Percentiles rank a stretch among this genome's conserved stretches.
Conservation (phyloP, 192 early-diverging fungal species). For the Oehlia diaphana region DNA sequence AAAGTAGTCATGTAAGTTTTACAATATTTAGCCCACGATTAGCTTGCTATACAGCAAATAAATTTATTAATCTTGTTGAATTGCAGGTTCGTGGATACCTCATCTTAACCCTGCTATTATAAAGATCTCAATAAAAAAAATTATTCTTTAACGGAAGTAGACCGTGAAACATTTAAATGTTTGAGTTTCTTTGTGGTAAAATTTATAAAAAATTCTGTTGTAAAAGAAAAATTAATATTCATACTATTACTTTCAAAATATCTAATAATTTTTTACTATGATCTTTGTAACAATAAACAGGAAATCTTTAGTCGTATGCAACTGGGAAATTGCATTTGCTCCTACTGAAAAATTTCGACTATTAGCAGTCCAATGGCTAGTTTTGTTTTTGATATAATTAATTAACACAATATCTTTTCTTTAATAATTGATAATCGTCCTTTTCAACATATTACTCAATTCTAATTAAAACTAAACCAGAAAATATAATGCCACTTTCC, state of each 20-base stretch:
- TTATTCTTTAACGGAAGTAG: conserved; percentile 1
- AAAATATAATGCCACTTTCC: no score
- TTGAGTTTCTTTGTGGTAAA: conserved; percentile 30
- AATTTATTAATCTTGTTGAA: background rate
- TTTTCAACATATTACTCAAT: conserved; percentile 25
- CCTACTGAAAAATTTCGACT: conserved; percentile 31
- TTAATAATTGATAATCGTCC: conserved; percentile 23
- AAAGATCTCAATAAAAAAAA: background rate
- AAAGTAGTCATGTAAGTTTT: background rate
- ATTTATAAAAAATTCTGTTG: background rate
- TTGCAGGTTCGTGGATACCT: conserved; percentile 34
- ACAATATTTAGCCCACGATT: background rate
- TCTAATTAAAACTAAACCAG: no score
- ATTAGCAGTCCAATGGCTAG: conserved; percentile 30
- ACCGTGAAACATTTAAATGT: conserved; percentile 23
- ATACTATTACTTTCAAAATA: background rate
- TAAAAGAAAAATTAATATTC: background rate
- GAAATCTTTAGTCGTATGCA: conserved; percentile 37
- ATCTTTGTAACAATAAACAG: conserved; percentile 33
- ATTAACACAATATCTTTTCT: background rate
- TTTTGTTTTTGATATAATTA: background rate
- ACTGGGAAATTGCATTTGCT: conserved; percentile 30
- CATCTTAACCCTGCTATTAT: conserved; percentile 28
- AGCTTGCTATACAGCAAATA: background rate
- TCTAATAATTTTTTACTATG: conserved; percentile 23